A percentile compares a stretch with the other conserved stretches of the same genome.
Evolutionary conservation across 2,329 filamentous ascomycete genomes (phyloP).

Genomic region (Aureobasidium namibiae): DNA sequence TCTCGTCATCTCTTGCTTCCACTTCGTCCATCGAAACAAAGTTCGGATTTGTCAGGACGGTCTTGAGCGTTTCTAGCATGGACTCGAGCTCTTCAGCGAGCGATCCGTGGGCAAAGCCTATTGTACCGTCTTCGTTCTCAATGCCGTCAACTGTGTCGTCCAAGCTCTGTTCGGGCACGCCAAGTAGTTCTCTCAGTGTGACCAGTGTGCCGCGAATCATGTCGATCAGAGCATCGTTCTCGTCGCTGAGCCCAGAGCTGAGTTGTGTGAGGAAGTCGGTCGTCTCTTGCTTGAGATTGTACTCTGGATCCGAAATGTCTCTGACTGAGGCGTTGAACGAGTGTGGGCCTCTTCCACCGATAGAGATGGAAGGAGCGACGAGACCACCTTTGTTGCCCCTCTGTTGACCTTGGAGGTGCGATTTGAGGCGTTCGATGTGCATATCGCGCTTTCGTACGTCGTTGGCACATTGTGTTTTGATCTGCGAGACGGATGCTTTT

Average conservation of each 20-base stretch:
- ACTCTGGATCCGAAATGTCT: constrained; percentile 46
- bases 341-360: constrained; percentile 41
- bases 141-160: constrained; percentile 18
- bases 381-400: constrained; percentile 36
- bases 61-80: constrained; percentile 72
- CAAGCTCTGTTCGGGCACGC: constrained; percentile 35
- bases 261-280: constrained; percentile 83
- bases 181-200: constrained; percentile 59
- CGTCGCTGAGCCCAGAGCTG: constrained; percentile 75
- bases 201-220: constrained; percentile 64
- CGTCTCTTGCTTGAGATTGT: constrained; percentile 76
- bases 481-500: constrained; percentile 72
- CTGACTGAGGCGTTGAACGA: constrained; percentile 38
- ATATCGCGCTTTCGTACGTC: constrained; percentile 86
- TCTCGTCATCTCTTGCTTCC: constrained; percentile 84
- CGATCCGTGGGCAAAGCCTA: constrained; percentile 51
- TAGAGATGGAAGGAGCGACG: constrained; percentile 41
- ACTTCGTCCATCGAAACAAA: constrained; percentile 96
- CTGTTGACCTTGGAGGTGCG: constrained; percentile 63
- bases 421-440: constrained; percentile 82
- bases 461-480: constrained; percentile 77
- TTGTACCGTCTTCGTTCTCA: constrained; percentile 23
- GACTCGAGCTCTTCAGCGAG: constrained; percentile 65
- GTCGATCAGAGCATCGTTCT: constrained; percentile 75
- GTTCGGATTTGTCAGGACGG: constrained; percentile 84